Base-by-base conservation (phyloP, 345 rosid genomes). In the Eutrema heterophyllum region DNA sequence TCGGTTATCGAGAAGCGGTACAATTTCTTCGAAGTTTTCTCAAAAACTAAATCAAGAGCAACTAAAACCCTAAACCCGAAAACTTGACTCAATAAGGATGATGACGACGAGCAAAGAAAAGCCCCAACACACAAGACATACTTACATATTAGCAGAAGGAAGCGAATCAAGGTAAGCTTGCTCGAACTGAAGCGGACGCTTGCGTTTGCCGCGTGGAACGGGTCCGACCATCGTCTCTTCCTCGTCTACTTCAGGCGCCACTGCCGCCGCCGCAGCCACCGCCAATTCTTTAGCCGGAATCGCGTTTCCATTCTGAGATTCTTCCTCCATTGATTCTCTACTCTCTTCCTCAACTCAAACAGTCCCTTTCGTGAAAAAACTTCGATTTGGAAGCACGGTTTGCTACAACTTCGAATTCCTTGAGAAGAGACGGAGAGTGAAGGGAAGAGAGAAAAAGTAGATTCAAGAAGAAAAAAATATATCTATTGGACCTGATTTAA, bases 181-280 rank as follows among this genome's bases (percentile, higher is more conserved):
- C 80, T 95, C 97, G 78, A 94, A 94, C 83, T 87, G 95, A 61
- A 94, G 97, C 9, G 93, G 97, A 62, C 96, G 97, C 76, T 94
- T 94, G 54, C 83, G 82, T 43, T 93, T 88, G n/a, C 81, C 78
- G 8, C 82, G 84, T 9, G 86, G 86, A 51, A 95, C 93, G 9
- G 97, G 98, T 35, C 96, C 98, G 30, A 94, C 66, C 16, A 79
- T 35, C 13, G 78, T 43, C 70, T 83, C 93, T 27, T 84, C 88
- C 51, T 84, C 90, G 14, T 77, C 79, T 9, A 36, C 80, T 63
- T 40, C 67, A 59, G 51, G 46, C 70, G 65, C 66, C 0, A 52
- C 70, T 13, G 9, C 66, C 64, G 45, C 40, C 67, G 75, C 67
- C n/a, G 64, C 65, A 0, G 56, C 65, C 64, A n/a, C 69, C 7